Evolutionary conservation across 805 yeast genomes (phyloP).

Genomic region (Ogataea minuta): DNA sequence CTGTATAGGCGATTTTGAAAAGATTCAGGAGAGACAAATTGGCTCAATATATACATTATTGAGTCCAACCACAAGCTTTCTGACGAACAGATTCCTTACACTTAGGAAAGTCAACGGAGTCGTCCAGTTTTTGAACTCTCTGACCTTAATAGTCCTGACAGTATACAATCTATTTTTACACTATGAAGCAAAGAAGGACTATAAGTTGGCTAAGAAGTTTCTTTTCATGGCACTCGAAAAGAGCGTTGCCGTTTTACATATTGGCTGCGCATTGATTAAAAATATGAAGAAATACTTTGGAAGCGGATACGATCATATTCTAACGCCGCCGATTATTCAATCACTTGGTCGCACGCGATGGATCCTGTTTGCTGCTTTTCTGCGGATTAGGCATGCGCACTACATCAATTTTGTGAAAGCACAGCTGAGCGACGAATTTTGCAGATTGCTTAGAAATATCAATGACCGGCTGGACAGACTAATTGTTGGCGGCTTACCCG

Average conservation of each 20-base stretch:
- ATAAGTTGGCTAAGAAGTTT: slow-evolving; percentile 35
- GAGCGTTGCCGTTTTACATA: slow-evolving; percentile 35
- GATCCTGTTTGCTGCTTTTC: slow-evolving; percentile 1
- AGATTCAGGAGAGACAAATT: slow-evolving; percentile 17
- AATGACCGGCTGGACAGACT: not conserved
- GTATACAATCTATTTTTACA: slow-evolving; percentile 38
- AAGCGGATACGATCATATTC: slow-evolving; percentile 37
- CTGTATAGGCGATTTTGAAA: slow-evolving; percentile 36
- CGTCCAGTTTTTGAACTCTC: slow-evolving; percentile 19
- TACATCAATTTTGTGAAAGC: slow-evolving; percentile 14
- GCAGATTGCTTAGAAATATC: not conserved
- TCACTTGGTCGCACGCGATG: slow-evolving; percentile 15
- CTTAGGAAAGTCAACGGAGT: slow-evolving; percentile 22
- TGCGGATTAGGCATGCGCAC: slow-evolving; percentile 17
- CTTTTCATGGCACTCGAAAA: slow-evolving; percentile 32
- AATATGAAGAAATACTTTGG: slow-evolving; percentile 40
- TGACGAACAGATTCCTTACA: slow-evolving; percentile 12
- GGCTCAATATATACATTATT: slow-evolving; percentile 16
- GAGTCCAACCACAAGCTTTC: slow-evolving; percentile 13
- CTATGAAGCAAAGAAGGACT: slow-evolving; percentile 35
- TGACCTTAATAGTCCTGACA: slow-evolving; percentile 30
- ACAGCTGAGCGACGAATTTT: slow-evolving; percentile 10
- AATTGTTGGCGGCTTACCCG: slow-evolving; percentile 1
- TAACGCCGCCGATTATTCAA: slow-evolving; percentile 38
- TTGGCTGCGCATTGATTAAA: slow-evolving; percentile 32